Conservation (phyloP, 2,329 filamentous ascomycete genomes). For the Uncinocarpus reesii region DNA sequence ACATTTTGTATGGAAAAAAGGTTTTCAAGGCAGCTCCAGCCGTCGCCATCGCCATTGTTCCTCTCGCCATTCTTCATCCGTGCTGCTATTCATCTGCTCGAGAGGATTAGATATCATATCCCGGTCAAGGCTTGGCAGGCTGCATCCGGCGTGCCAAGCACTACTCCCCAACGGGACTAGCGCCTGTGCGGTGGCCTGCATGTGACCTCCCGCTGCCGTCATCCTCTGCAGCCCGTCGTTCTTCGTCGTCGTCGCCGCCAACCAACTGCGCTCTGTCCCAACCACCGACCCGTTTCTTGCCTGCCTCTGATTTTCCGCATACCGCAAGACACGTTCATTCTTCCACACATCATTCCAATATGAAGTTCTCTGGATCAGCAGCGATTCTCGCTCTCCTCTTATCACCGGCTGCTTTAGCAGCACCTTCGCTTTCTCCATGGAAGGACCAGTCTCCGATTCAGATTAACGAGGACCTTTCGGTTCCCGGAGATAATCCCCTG, state of each 20-base stretch:
- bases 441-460: slow-evolving; percentile 42
- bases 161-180: too few relatives aligned
- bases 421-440: slow-evolving; percentile 35
- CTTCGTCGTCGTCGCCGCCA: background rate
- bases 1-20: too few relatives aligned
- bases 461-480: slow-evolving; percentile 47
- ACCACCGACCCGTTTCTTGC: background rate
- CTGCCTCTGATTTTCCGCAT: background rate
- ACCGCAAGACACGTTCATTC: background rate
- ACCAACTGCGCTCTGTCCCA: background rate
- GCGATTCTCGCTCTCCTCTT: slow-evolving; percentile 35
- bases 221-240: background rate
- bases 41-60: too few relatives aligned
- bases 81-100: too few relatives aligned
- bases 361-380: slow-evolving; percentile 31
- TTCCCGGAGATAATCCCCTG: slow-evolving; percentile 79
- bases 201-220: background rate
- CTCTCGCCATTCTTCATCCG: too few relatives aligned
- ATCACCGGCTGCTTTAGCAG: slow-evolving; percentile 37
- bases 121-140: background rate
- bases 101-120: too few relatives aligned
- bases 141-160: too few relatives aligned
- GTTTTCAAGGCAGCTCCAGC: too few relatives aligned
- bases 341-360: too few relatives aligned
- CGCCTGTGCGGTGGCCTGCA: background rate